phyloP scores from a whole-genome alignment of 768 basidiomycete species.

The Suillus luteus region DNA sequence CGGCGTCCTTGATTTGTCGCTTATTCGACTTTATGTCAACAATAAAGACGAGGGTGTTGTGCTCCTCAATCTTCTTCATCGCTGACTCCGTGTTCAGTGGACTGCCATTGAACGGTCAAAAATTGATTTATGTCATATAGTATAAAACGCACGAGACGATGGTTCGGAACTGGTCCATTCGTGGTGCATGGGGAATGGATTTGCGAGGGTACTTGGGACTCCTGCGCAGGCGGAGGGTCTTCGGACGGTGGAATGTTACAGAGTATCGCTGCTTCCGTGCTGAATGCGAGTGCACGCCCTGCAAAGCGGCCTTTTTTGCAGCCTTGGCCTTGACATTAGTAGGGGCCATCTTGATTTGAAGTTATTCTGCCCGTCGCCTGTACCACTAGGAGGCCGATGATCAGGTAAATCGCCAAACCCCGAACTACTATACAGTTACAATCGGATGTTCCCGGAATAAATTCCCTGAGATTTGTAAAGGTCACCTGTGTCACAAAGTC shows the following conservation, averaged over 20 bases:
- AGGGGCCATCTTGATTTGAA: constrained; percentile 13
- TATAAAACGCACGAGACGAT: constrained; percentile 74
- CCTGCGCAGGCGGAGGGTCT: constrained; percentile 84
- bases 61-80: constrained; percentile 99
- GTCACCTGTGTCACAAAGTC: neutral
- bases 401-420: neutral
- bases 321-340: constrained; percentile 77
- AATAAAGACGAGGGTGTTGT: constrained; percentile 99
- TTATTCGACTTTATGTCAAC: constrained; percentile 96
- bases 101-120: constrained; percentile 37
- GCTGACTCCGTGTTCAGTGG: constrained; percentile 95
- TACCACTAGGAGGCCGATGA: constrained; percentile 3
- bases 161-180: constrained; percentile 97
- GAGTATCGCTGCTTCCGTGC: constrained; percentile 81
- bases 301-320: constrained; percentile 95
- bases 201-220: constrained; percentile 95
- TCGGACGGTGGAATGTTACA: constrained; percentile 95
- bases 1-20: constrained; percentile 98
- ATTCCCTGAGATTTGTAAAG: neutral
- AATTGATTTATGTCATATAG: neutral
- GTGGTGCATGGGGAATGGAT: constrained; percentile 85
- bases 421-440: constrained; percentile 4
- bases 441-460: neutral
- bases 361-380: constrained; percentile 5
- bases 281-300: constrained; percentile 76